These are phyloP conservation scores for Eremomyces bilateralis DNA, from an alignment of 495 filamentous ascomycete species.

Conservation along the genomic window DNA sequence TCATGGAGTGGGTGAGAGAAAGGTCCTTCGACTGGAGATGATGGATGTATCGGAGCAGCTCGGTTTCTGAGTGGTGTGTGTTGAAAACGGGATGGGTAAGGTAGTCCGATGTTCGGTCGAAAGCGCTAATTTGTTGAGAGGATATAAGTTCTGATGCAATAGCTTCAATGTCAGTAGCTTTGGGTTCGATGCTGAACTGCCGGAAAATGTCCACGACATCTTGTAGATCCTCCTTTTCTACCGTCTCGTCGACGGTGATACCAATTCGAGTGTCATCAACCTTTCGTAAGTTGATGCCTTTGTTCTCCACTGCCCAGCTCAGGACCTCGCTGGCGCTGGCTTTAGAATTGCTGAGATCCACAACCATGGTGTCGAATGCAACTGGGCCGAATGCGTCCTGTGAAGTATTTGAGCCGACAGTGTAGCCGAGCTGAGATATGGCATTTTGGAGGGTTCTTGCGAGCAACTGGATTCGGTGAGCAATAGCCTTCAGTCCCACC, in stretches of 20 bases:
- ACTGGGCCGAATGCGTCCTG: constrained; percentile 25
- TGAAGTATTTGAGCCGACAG: constrained; percentile 33
- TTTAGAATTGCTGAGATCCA: constrained; percentile 28
- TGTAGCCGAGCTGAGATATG: constrained; percentile 41
- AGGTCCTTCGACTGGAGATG: constrained; percentile 92
- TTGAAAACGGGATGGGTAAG: constrained; percentile 94
- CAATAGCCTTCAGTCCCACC: constrained; percentile 63
- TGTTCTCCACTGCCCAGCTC: constrained; percentile 25
- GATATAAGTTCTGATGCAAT: constrained; percentile 4
- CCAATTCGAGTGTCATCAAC: constrained; percentile 38
- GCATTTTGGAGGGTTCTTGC: constrained; percentile 48
- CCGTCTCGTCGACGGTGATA: constrained; percentile 56
- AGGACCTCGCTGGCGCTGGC: constrained; percentile 29
- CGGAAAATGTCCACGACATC: constrained; percentile 35
- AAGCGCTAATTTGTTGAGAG: constrained; percentile 28
- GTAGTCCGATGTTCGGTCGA: constrained; percentile 55
- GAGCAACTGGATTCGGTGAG: constrained; percentile 48
- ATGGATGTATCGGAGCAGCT: constrained; percentile 84
- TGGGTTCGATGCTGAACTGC: constrained; percentile 5
- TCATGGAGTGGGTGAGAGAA: constrained; percentile 94
- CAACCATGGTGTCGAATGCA: constrained; percentile 64
- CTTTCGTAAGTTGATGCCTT: constrained; percentile 40
- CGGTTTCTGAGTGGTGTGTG: constrained; percentile 88
- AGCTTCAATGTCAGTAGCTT: not conserved
- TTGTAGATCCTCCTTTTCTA: constrained; percentile 35